Base-by-base conservation (phyloP, 2,329 filamentous ascomycete species). In the Tolypocladium album region DNA sequence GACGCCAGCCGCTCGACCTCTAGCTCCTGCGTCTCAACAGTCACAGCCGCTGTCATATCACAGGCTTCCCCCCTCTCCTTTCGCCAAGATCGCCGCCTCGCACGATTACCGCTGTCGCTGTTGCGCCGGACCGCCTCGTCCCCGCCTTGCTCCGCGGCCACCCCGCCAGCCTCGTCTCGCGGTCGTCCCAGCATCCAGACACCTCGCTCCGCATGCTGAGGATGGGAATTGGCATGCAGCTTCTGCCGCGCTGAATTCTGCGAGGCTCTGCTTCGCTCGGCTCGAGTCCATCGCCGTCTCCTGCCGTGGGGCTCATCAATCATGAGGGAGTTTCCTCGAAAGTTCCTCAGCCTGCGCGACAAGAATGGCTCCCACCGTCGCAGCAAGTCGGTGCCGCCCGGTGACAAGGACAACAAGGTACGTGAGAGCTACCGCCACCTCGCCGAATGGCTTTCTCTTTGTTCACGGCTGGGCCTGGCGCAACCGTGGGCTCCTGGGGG, bases 261-360 rank as follows among this genome's bases (percentile, higher is more conserved):
- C 70, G 70, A 70, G 69, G 63, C 63, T 64, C 57, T 60, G 64
- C 58, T 59, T 62, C 53, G 52, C 58, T 61, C 55, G 59, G 56
- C 58, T 58, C 56, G 52, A 56, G 15, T 42, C 56, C 27, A 13
- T 22, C 27, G 3, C 39, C 27, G n/a, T 47, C 24, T 24, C 27
- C 7, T 45, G 45, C 45, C 27, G 40, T 43, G 12, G 39, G 22
- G 38, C 15, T 12, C 20, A 36, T 15, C 15, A 69, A 78, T 65
- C 69, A 83, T 84, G 78, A 84, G 82, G 73, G 74, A 78, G 64
- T 74, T 82, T 61, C 79, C 80, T 56, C 85, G 83, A 70, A 85
- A 87, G 67, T 86, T 91, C 71, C 83, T 89, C 62, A 89, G 84
- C 72, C 79, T 87, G 66, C 83, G 87, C 65, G 88, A 90, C 68